phyloP scores from a whole-genome alignment of 228 moss, liverwort and hornwort species.

The Sphagnum fallax region DNA sequence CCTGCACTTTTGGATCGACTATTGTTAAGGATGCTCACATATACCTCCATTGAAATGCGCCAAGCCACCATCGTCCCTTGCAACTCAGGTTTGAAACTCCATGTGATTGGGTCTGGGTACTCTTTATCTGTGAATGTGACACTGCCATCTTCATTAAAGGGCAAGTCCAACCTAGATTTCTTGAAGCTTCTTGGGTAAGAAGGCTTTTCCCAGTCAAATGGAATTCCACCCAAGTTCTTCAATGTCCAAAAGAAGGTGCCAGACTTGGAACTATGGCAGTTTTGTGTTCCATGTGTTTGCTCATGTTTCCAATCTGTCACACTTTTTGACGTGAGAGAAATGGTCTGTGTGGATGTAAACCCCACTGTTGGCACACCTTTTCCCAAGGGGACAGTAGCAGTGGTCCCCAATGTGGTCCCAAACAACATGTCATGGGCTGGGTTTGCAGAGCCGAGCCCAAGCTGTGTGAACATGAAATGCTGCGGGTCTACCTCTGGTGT shows the following conservation, averaged over 20 bases:
- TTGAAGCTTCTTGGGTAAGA: neutral
- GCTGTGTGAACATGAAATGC: too few species aligned
- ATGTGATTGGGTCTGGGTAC: slow-evolving; percentile 3
- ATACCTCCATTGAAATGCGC: slow-evolving; percentile 1
- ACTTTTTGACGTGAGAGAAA: neutral
- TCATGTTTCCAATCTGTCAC: slow-evolving; percentile 6
- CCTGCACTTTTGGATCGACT: too few species aligned
- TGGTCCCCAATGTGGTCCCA: too few species aligned
- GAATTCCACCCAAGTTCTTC: slow-evolving; percentile 1
- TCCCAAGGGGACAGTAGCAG: too few species aligned
- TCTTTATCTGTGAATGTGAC: slow-evolving; percentile 4
- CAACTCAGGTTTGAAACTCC: slow-evolving; percentile 1
- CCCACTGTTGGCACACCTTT: too few species aligned
- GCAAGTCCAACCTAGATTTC: neutral
- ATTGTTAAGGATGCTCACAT: neutral
- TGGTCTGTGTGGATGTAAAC: too few species aligned
- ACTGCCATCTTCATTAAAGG: slow-evolving; percentile 5
- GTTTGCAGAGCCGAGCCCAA: too few species aligned
- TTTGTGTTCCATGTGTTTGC: neutral
- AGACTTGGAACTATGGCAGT: neutral
- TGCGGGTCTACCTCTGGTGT: too few species aligned
- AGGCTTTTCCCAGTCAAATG: slow-evolving; percentile 3
- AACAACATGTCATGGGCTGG: too few species aligned
- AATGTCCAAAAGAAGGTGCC: slow-evolving; percentile 1
- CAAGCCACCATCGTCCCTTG: neutral